Percentiles rank a stretch among this genome's conserved stretches.
These are phyloP conservation scores for Sophora flavescens DNA, from an alignment of 306 rosid species.

Conservation along the genomic window DNA sequence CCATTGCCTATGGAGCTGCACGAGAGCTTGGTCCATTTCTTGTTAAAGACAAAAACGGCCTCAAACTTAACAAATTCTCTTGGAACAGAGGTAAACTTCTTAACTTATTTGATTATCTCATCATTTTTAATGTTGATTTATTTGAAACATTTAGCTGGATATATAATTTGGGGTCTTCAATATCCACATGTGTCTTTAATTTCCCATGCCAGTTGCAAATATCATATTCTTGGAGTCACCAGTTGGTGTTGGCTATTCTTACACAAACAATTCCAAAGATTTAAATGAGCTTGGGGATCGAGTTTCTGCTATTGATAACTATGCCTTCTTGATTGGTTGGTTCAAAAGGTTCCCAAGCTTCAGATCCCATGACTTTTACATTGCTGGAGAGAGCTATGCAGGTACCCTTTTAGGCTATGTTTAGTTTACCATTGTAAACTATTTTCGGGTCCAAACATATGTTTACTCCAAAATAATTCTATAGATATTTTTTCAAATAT, in stretches of 20 bases:
- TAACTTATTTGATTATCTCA: not conserved
- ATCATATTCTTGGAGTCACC: constrained; percentile 78
- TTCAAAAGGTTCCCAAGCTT: constrained; percentile 67
- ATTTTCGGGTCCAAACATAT: too few species aligned
- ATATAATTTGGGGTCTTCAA: not conserved
- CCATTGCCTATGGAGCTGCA: constrained; percentile 75
- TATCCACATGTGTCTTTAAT: not conserved
- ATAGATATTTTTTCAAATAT: too few species aligned
- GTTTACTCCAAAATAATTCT: too few species aligned
- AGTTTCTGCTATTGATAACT: constrained; percentile 64
- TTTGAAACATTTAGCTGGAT: not conserved
- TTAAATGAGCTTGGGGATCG: constrained; percentile 64
- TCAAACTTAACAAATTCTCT: constrained; percentile 58
- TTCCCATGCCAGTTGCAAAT: constrained; percentile 65
- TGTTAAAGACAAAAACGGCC: constrained; percentile 45
- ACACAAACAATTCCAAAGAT: constrained; percentile 65
- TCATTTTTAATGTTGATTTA: not conserved
- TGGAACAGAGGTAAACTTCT: constrained; percentile 64
- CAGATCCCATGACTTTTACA: constrained; percentile 61
- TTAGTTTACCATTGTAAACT: too few species aligned
- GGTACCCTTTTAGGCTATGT: constrained; percentile 41
- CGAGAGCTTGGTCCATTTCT: constrained; percentile 82
- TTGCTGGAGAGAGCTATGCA: constrained; percentile 79
- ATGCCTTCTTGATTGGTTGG: constrained; percentile 68
- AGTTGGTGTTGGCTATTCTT: constrained; percentile 77